A percentile compares a stretch with the other conserved stretches of the same genome.
Conservation (phyloP, 176 grass and related monocot genomes). For the Musa troglodytarum region DNA sequence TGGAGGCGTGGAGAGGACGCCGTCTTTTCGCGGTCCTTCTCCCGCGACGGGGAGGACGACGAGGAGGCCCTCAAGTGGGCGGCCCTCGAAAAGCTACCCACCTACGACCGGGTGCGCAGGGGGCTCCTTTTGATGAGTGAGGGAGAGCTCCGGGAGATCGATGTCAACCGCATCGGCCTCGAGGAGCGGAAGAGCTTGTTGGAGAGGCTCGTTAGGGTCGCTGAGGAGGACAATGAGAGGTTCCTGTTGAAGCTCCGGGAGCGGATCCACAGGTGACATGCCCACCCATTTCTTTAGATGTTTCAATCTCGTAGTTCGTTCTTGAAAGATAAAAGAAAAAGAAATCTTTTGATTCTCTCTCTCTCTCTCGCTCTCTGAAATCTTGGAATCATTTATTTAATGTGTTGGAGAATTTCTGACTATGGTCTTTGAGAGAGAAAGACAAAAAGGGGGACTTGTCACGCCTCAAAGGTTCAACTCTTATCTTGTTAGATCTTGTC, state of each 20-base stretch:
- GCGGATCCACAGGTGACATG: slow-evolving; percentile 40
- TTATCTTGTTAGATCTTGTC: too few relatives aligned
- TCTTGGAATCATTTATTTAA: too few relatives aligned
- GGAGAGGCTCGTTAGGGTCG: slow-evolving; percentile 61
- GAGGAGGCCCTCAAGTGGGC: slow-evolving; percentile 87
- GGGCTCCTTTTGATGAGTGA: slow-evolving; percentile 33
- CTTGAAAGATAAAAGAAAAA: too few relatives aligned
- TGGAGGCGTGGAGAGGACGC: slow-evolving; percentile 8
- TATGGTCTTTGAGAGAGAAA: too few relatives aligned
- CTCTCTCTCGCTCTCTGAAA: too few relatives aligned
- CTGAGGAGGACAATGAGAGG: slow-evolving; percentile 65
- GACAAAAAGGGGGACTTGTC: too few relatives aligned
- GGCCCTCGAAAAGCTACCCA: slow-evolving; percentile 69
- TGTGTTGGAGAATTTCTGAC: too few relatives aligned
- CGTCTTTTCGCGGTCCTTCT: slow-evolving; percentile 26
- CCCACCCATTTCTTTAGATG: too few relatives aligned
- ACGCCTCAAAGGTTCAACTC: too few relatives aligned
- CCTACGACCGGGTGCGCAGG: slow-evolving; percentile 53
- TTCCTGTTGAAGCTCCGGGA: slow-evolving; percentile 94
- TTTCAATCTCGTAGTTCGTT: background rate
- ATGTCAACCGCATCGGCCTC: slow-evolving; percentile 36
- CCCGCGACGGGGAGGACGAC: slow-evolving; percentile 49
- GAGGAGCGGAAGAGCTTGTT: slow-evolving; percentile 35
- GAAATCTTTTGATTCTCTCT: too few relatives aligned
- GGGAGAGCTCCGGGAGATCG: slow-evolving; percentile 38